These are phyloP conservation scores for Inga oerstediana DNA, from an alignment of 306 rosid genomes.

Conservation along the genomic window DNA sequence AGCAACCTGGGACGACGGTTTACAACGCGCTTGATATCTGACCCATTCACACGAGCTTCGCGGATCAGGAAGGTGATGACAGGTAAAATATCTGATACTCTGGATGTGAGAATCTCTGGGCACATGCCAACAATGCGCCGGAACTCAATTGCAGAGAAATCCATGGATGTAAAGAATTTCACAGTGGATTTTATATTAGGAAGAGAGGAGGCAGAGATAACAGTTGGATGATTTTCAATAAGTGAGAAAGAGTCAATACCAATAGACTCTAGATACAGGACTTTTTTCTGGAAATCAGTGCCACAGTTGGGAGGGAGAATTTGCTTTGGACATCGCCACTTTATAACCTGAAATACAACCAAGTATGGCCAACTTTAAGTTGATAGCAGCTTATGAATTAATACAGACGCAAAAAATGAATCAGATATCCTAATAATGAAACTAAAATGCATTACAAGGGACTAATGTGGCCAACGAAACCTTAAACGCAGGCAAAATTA, in stretches of 20 bases:
- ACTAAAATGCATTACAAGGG: constrained; percentile 10
- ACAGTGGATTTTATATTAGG: constrained; percentile 64
- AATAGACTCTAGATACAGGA: constrained; percentile 79
- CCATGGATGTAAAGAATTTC: constrained; percentile 59
- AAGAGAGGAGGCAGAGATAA: constrained; percentile 56
- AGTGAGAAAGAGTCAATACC: constrained; percentile 80
- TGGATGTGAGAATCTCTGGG: constrained; percentile 72
- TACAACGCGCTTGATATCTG: constrained; percentile 59
- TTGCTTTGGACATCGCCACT: constrained; percentile 58
- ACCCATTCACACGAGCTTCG: constrained; percentile 60
- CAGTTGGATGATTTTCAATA: constrained; percentile 62
- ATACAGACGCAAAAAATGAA: not conserved
- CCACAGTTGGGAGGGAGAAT: constrained; percentile 33
- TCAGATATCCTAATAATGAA: constrained; percentile 8
- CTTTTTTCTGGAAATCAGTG: constrained; percentile 59
- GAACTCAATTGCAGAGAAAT: constrained; percentile 63
- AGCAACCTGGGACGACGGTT: constrained; percentile 88
- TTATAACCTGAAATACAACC: constrained; percentile 42
- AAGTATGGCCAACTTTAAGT: constrained; percentile 26
- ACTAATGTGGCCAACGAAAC: constrained; percentile 13
- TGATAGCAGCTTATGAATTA: constrained; percentile 8
- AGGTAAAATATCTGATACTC: constrained; percentile 58
- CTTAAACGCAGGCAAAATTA: constrained; percentile 30
- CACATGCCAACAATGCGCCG: constrained; percentile 76
- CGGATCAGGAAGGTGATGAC: constrained; percentile 79